Base-by-base conservation (phyloP, 495 filamentous ascomycete species). In the Penicillium nucicola region DNA sequence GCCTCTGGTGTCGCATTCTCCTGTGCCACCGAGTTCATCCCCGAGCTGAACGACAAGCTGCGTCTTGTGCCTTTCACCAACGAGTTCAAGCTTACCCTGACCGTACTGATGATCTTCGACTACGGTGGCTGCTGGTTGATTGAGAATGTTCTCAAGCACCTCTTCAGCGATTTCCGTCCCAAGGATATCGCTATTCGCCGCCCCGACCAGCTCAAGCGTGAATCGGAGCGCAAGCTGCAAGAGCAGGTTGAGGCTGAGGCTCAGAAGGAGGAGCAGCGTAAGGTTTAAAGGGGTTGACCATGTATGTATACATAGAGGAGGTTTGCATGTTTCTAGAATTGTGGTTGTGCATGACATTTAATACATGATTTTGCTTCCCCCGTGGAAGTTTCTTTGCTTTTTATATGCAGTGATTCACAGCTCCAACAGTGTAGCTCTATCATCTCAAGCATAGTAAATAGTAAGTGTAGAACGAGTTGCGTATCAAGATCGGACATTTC, bases 21-120 rank as follows among this genome's bases (percentile, higher is more conserved):
- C 38, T 97, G 93, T 73, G 92, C 92, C 5, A 97, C 92, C 3
- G 93, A 99, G 70, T 89, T 97, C 55, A 78, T 97, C 41, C 95
- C 93, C 0, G 93, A 97, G 69, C 79, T 97, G 60, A 99, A 99
- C 70, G 83, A 92, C 72, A 86, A 88, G 74, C 82, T 99, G 71
- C 87, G 84, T 54, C 82, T 99, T 1, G 93, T 97, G 9, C 89
- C 90, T n/a, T 99, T 99, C 69, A 88, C 74, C 32, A 78, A 72
- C 11, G 89, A 92, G 56, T 99, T 99, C 78, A 97, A 96, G 78
- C 57, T 80, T 18, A 90, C 85, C 17, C 80, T 99, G 72, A 96
- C 90, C 0, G 68, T 76, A 1, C 71, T 89, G 54, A 99, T 99
- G 93, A 65, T 89, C 23, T 53, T 96, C 15, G 93, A 99, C 69